A percentile compares a stretch with the other conserved stretches of the same genome.
Evolutionary conservation across 805 yeast species (phyloP).

Genomic region (Wickerhamiella kurtzmanii): DNA sequence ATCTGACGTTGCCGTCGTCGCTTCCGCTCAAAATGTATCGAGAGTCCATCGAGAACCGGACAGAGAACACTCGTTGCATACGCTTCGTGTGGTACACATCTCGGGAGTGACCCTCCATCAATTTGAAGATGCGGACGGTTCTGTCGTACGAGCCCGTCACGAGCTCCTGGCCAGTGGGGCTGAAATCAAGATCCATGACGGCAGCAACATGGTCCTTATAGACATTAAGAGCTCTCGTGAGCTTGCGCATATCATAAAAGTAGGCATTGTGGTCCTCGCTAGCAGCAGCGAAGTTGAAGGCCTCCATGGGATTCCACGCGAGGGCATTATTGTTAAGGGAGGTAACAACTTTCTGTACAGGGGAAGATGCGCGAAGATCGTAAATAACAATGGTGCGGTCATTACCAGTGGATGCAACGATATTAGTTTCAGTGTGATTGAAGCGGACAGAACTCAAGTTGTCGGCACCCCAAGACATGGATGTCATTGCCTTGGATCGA

Average conservation of each 20-base stretch:
- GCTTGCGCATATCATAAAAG: constrained; percentile 91
- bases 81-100: constrained; percentile 94
- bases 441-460: constrained; percentile 70
- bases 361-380: constrained; percentile 80
- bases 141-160: constrained; percentile 94
- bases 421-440: constrained; percentile 78
- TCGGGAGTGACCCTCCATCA: constrained; percentile 77
- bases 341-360: constrained; percentile 81
- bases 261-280: constrained; percentile 91
- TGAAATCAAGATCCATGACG: constrained; percentile 84
- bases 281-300: constrained; percentile 82
- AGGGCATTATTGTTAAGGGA: constrained; percentile 71
- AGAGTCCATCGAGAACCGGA: constrained; percentile 77
- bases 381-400: constrained; percentile 85
- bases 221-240: constrained; percentile 67
- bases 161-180: constrained; percentile 93
- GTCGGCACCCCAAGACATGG: constrained; percentile 94
- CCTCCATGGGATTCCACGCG: constrained; percentile 97
- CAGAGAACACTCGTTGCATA: constrained; percentile 88
- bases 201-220: constrained; percentile 94
- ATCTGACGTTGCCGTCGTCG: constrained; percentile 87
- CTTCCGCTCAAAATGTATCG: constrained; percentile 80
- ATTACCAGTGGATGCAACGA: constrained; percentile 70
- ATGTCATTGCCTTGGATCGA: constrained; percentile 61
- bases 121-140: constrained; percentile 68